Conservation (phyloP, 129 eudicot species). For the Scalesia atractyloides region DNA sequence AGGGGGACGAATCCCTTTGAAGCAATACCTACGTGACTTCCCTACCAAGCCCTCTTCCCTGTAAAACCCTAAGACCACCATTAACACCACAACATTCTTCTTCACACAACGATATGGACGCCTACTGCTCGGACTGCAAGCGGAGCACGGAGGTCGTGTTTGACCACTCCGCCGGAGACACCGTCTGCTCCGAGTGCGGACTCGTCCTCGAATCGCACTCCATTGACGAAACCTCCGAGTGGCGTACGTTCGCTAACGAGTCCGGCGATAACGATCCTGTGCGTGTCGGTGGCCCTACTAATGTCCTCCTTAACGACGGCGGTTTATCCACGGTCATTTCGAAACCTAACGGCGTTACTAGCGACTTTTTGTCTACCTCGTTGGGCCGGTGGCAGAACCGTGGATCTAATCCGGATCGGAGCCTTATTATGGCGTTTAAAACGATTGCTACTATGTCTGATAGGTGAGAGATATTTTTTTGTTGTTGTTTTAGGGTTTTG, state of each 20-base stretch:
- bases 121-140: constrained; percentile 76
- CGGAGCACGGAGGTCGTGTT: constrained; percentile 65
- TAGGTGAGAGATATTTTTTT: constrained; percentile 63
- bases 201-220: constrained; percentile 75
- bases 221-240: constrained; percentile 81
- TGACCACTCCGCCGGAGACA: constrained; percentile 82
- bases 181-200: constrained; percentile 85
- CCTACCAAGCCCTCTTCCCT: neutral
- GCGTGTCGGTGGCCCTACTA: constrained; percentile 79
- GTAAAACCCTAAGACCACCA: neutral
- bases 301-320: constrained; percentile 57
- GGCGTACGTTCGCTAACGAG: constrained; percentile 80
- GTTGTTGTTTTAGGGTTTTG: constrained; percentile 11
- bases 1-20: neutral
- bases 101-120: constrained; percentile 18
- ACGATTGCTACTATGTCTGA: constrained; percentile 76
- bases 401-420: constrained; percentile 60
- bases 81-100: neutral
- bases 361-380: constrained; percentile 38
- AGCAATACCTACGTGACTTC: constrained; percentile 15
- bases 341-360: constrained; percentile 38
- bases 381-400: constrained; percentile 66
- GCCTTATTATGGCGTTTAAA: constrained; percentile 55
- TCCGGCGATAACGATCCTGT: constrained; percentile 64
- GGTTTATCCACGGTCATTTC: constrained; percentile 65